Percentiles rank a stretch among this genome's conserved stretches.
Evolutionary conservation across 2,329 filamentous ascomycete species (phyloP).

Genomic region (Talaromyces sp.): DNA sequence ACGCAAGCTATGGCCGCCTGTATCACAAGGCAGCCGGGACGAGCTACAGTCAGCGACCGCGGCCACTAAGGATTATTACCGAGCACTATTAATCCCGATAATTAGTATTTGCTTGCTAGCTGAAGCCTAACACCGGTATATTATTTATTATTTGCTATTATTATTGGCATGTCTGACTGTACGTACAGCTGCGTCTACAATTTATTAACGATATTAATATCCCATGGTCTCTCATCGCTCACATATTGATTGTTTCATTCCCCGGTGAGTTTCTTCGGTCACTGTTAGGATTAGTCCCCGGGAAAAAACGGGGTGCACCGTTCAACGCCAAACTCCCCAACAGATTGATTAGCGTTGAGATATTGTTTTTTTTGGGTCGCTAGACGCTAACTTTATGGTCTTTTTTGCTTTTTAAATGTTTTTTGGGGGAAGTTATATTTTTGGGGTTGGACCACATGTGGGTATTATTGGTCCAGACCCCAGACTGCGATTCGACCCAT

Average conservation of each 20-base stretch:
- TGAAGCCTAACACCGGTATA: no score
- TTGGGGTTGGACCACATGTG: background rate
- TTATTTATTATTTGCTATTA: background rate
- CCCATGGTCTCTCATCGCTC: background rate
- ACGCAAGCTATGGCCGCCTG: background rate
- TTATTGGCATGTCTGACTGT: background rate
- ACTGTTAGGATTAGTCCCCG: background rate
- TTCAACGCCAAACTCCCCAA: background rate
- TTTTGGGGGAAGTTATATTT: no score
- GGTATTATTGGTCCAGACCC: background rate
- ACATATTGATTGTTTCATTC: background rate
- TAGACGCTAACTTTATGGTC: background rate
- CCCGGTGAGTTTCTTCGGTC: background rate
- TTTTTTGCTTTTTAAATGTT: background rate
- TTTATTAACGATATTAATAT: background rate
- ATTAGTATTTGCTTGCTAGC: no score
- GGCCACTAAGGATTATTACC: no score
- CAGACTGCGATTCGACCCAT: background rate
- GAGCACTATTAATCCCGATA: background rate
- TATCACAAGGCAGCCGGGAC: conserved; percentile 2
- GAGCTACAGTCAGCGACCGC: background rate
- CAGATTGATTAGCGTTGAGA: background rate
- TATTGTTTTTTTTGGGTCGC: background rate
- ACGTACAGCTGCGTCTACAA: no score
- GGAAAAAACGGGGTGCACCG: background rate